Evolutionary conservation across 768 basidiomycete genomes (phyloP).

Genomic region (Boletus subparvulus): DNA sequence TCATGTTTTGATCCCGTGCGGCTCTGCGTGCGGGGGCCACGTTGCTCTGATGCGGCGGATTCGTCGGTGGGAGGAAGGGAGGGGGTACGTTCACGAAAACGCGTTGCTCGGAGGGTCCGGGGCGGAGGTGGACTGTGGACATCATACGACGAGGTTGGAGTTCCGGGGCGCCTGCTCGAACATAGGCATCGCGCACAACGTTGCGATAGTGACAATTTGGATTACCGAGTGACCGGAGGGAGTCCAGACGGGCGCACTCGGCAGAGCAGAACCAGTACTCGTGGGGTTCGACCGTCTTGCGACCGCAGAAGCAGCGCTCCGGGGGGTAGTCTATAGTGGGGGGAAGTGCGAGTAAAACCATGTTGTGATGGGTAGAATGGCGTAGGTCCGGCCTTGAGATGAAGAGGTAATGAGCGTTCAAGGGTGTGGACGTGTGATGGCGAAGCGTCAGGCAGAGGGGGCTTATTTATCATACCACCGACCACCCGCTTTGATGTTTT

Average conservation of each 20-base stretch:
- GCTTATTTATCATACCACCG: conserved; percentile 13
- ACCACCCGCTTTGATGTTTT: conserved; percentile 6
- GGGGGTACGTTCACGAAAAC: background rate
- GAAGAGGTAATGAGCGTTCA: background rate
- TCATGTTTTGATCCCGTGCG: background rate
- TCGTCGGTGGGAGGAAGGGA: background rate
- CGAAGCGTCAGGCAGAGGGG: background rate
- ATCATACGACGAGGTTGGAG: conserved; percentile 9
- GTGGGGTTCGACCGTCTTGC: conserved; percentile 20
- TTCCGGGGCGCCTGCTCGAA: background rate
- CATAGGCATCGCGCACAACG: conserved; percentile 16
- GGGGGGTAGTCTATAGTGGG: conserved; percentile 11
- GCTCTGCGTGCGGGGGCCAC: background rate
- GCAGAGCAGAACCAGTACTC: conserved; percentile 32
- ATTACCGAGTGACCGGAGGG: conserved; percentile 25
- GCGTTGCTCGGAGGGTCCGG: background rate
- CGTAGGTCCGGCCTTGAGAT: background rate
- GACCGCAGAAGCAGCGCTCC: conserved; percentile 28
- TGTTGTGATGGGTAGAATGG: background rate
- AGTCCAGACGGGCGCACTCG: conserved; percentile 27
- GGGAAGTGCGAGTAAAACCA: conserved; percentile 3
- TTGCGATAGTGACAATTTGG: conserved; percentile 28
- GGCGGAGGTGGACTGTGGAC: conserved; percentile 10
- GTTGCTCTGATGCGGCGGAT: background rate
- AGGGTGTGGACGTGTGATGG: background rate